phyloP scores from a whole-genome alignment of 129 eudicot genomes.

The Pseudognaphalium luteoalbum region DNA sequence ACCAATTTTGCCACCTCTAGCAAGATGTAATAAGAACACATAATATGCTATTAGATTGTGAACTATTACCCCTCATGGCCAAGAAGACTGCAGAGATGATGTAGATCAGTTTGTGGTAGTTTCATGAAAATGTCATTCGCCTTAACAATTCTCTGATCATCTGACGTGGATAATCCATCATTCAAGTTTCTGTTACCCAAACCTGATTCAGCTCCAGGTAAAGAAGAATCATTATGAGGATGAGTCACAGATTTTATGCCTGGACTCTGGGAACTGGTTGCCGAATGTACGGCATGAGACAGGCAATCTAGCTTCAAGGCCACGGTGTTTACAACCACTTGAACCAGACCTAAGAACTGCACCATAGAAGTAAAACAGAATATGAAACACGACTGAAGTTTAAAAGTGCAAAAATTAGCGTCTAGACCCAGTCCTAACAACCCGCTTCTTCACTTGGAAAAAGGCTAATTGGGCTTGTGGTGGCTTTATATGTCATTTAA shows the following conservation, averaged over 20 bases:
- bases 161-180: not conserved
- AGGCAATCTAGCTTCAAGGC: not conserved
- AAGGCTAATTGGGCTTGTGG: too few species aligned
- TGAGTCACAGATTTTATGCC: not conserved
- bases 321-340: not conserved
- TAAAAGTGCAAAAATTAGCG: not conserved
- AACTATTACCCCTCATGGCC: constrained; percentile 11
- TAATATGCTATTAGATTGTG: not conserved
- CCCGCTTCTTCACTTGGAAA: not conserved
- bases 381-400: too few species aligned
- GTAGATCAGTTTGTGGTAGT: constrained; percentile 9
- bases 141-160: not conserved
- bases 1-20: too few species aligned
- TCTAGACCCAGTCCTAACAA: not conserved
- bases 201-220: not conserved
- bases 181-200: not conserved
- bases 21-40: too few species aligned
- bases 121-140: not conserved
- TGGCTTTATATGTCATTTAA: too few species aligned
- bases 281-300: not conserved
- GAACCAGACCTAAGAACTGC: constrained; percentile 8
- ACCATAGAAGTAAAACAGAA: not conserved
- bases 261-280: not conserved
- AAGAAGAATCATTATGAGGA: not conserved
- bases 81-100: not conserved